These are phyloP conservation scores for Apiotrichum mycotoxinovorans DNA, from an alignment of 1,284 basidiomycete genomes.

Conservation along the genomic window DNA sequence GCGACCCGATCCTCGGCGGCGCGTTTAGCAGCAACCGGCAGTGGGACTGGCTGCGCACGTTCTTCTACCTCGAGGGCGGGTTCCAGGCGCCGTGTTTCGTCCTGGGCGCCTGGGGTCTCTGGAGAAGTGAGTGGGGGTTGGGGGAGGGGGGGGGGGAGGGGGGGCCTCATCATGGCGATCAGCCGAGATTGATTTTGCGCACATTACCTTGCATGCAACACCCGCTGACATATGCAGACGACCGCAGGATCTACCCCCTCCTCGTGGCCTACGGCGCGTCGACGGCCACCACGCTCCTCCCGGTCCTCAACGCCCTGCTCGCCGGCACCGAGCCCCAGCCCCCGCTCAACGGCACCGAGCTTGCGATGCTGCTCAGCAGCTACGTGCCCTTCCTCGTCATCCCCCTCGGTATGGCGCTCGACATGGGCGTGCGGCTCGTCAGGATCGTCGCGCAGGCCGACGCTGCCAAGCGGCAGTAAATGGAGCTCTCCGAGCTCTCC, in stretches of 20 bases:
- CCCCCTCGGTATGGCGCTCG: conserved; percentile 66
- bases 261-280: conserved; percentile 72
- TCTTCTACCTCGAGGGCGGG: conserved; percentile 49
- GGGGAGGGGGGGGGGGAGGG: not conserved
- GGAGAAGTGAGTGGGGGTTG: conserved; percentile 55
- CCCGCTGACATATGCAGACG: conserved; percentile 33
- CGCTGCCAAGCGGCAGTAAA: conserved; percentile 18
- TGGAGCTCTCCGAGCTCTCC: no score
- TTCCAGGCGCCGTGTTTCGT: conserved; percentile 76
- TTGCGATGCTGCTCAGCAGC: conserved; percentile 62
- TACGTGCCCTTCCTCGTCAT: conserved; percentile 74
- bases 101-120: conserved; percentile 63
- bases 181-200: not conserved
- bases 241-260: conserved; percentile 44
- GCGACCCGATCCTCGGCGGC: conserved; percentile 43
- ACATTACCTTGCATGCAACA: not conserved
- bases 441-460: conserved; percentile 23
- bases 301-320: conserved; percentile 64
- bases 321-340: conserved; percentile 39
- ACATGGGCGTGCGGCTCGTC: conserved; percentile 55
- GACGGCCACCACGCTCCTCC: conserved; percentile 69
- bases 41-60: conserved; percentile 42
- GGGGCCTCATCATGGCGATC: not conserved
- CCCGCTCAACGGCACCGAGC: conserved; percentile 27
- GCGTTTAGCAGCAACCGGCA: conserved; percentile 21